Base-by-base conservation (phyloP, 2,329 filamentous ascomycete species). In the Chrysoporthe austroafricana region DNA sequence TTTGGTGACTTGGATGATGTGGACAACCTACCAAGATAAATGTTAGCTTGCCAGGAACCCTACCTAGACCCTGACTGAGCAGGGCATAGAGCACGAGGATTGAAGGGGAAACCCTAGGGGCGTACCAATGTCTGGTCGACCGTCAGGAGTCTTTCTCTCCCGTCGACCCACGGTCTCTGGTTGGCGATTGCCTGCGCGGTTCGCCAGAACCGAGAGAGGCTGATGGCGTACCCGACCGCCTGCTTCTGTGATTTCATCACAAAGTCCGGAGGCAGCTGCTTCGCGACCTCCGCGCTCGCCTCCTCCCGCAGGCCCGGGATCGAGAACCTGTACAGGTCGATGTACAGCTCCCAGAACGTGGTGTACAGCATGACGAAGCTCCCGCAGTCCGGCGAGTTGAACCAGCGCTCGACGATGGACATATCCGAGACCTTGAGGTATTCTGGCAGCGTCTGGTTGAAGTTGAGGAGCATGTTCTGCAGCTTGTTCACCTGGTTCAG, bases 241-340 rank as follows among this genome's bases (percentile, higher is more conserved):
- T 81, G 79, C 60, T 77, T 80, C 63, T 78, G 78, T 1, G 76
- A 79, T 60, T 75, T 75, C 3, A 73, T 66, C 2, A 80, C 70
- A 63, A 81, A 81, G 42, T 79, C 77, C 3, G 64, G 66, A 1
- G 79, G 79, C 2, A 81, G 72, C 66, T 75, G 76, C 39, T 73
- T 74, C 4, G 78, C 71, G 8, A 80, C 70, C 4, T 79, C 77
- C 11, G 74, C 68, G 4, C 74, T 74, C 0, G 75, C 73, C 48
- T 76, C 75, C 34, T 78, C 78, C 16, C 75, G 71, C 1, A 79
- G 72, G 0, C 77, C 77, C 0, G 79, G 79, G 7, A 81, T 71
- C 16, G 77, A 75, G 66, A 80, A 79, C 13, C 79, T 75, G 66
- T 81, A 81, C 7, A 81, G 70, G 43, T 81, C 79, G 14, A 81